Evolutionary conservation across 805 yeast species (phyloP).

Genomic region (Blastobotrys peoriensis): DNA sequence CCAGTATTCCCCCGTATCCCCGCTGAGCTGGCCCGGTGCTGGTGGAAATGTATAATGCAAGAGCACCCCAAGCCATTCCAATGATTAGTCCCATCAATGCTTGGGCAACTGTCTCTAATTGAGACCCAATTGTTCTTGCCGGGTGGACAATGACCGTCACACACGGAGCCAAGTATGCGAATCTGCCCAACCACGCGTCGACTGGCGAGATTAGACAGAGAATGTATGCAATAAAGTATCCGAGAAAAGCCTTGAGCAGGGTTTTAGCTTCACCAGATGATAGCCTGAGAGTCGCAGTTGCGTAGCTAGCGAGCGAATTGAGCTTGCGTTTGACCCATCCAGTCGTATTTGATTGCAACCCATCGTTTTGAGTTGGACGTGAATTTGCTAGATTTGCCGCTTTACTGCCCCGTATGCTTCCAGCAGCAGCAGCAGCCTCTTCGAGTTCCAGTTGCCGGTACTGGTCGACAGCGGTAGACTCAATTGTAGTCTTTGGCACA

Average conservation of each 20-base stretch:
- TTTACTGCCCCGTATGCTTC: not conserved
- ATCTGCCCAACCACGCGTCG: constrained; percentile 40
- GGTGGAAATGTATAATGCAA: constrained; percentile 39
- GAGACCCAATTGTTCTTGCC: constrained; percentile 41
- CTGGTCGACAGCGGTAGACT: not conserved
- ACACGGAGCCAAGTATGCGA: constrained; percentile 37
- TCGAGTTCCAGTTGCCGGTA: not conserved
- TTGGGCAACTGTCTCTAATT: constrained; percentile 38
- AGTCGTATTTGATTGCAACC: not conserved
- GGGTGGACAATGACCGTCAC: constrained; percentile 44
- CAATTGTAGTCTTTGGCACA: constrained; percentile 25
- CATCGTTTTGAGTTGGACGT: not conserved
- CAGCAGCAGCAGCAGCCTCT: not conserved
- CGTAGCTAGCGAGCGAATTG: not conserved
- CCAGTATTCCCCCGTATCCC: constrained; percentile 43
- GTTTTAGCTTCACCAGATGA: constrained; percentile 2
- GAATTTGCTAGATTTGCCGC: not conserved
- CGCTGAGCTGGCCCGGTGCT: constrained; percentile 36
- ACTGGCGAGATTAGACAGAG: constrained; percentile 36
- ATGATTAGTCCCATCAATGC: constrained; percentile 37
- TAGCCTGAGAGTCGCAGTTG: not conserved
- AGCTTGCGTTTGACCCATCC: not conserved
- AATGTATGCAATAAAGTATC: constrained; percentile 36
- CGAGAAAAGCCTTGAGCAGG: constrained; percentile 32
- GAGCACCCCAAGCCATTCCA: constrained; percentile 41